phyloP scores from a whole-genome alignment of 208 protist species.

The Leishmania lainsoni region DNA sequence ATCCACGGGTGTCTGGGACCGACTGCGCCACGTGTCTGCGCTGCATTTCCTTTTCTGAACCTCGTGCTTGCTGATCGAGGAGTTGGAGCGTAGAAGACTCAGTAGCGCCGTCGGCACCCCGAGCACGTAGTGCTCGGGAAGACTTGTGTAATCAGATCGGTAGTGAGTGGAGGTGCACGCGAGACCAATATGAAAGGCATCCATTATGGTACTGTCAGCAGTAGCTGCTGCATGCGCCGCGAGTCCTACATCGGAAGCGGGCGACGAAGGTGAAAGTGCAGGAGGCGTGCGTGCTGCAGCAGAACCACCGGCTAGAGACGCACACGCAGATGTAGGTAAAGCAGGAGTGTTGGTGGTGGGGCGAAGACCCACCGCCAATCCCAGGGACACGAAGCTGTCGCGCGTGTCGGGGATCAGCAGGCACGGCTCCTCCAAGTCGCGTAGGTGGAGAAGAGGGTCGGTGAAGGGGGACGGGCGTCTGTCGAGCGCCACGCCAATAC shows the following conservation, averaged over 20 bases:
- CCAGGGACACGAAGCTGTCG: slow-evolving; percentile 4
- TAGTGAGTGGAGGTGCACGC: slow-evolving; percentile 16
- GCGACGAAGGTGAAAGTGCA: neutral
- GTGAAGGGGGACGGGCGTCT: neutral
- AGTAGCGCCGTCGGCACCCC: slow-evolving; percentile 33
- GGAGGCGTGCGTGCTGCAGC: neutral
- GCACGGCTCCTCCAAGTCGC: slow-evolving; percentile 24
- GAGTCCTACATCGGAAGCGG: neutral
- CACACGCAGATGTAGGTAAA: too few species aligned
- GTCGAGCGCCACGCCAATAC: too few species aligned
- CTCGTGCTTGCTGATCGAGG: neutral
- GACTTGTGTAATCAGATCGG: slow-evolving; percentile 29
- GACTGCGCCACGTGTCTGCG: neutral
- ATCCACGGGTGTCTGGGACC: neutral
- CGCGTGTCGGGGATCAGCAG: slow-evolving; percentile 30
- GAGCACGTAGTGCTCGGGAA: slow-evolving; percentile 35
- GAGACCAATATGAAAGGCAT: slow-evolving; percentile 17
- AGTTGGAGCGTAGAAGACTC: neutral
- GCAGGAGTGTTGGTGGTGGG: neutral
- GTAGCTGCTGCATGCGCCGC: neutral
- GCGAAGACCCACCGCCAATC: slow-evolving; percentile 4
- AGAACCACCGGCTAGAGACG: neutral
- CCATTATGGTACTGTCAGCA: neutral
- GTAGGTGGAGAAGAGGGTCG: slow-evolving; percentile 14
- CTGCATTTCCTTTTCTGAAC: neutral